Percentiles rank a stretch among this genome's conserved stretches.
These are phyloP conservation scores for Murraya koenigii DNA, from an alignment of 345 rosid species.

Conservation along the genomic window DNA sequence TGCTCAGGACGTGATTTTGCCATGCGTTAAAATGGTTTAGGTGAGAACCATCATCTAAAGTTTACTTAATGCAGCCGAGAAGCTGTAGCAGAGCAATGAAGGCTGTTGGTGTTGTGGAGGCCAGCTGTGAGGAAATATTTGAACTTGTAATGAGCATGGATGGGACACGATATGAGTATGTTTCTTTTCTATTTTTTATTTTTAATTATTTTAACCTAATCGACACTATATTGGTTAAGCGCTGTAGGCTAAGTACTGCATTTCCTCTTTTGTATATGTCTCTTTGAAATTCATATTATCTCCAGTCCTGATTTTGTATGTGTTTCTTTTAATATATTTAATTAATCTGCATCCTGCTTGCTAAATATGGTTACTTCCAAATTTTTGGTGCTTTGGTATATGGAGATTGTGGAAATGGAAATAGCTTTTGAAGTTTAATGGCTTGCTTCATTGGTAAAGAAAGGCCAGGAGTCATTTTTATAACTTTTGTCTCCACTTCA, in stretches of 20 bases:
- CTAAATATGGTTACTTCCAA: background rate
- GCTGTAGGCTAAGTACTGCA: background rate
- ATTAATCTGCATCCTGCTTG: background rate
- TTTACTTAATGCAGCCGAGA: slow-evolving; percentile 73
- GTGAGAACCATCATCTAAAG: slow-evolving; percentile 19
- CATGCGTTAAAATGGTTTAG: slow-evolving; percentile 19
- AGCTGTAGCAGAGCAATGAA: slow-evolving; percentile 99
- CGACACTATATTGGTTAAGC: background rate
- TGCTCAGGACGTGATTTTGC: slow-evolving; percentile 14
- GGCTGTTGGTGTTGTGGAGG: slow-evolving; percentile 99
- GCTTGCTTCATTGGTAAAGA: background rate
- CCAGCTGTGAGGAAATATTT: slow-evolving; percentile 96
- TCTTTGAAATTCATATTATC: background rate
- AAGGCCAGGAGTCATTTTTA: background rate
- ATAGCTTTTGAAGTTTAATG: background rate
- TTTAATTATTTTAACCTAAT: too few relatives aligned
- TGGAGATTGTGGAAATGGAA: background rate
- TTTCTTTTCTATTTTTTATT: slow-evolving; percentile 31
- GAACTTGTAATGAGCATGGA: slow-evolving; percentile 99
- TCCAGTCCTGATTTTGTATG: background rate
- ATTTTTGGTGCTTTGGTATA: background rate
- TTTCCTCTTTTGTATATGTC: background rate
- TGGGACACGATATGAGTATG: slow-evolving; percentile 96
- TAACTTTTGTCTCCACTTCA: background rate
- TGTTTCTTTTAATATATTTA: background rate